A percentile compares a stretch with the other conserved stretches of the same genome.
These are phyloP conservation scores for Scheffersomyces insectosa DNA, from an alignment of 1,139 yeast species.

Conservation along the genomic window DNA sequence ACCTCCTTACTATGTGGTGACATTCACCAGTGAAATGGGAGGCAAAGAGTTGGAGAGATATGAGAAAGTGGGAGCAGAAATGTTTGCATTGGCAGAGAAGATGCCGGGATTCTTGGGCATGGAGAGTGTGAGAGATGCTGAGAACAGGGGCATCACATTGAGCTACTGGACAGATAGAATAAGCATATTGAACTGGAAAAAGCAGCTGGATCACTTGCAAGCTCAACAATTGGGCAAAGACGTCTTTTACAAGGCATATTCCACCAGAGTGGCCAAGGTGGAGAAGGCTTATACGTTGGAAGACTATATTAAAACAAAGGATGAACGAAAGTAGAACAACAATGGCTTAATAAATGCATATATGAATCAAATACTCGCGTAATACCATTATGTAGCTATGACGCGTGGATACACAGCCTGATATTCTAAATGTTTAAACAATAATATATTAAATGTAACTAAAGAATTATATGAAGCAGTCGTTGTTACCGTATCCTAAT, in stretches of 20 bases:
- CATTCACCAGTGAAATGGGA: constrained; percentile 10
- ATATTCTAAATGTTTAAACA: too few relatives aligned
- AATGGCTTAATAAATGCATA: too few relatives aligned
- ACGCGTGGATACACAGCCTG: too few relatives aligned
- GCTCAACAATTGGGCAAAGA: constrained; percentile 14
- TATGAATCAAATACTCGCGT: too few relatives aligned
- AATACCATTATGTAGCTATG: too few relatives aligned
- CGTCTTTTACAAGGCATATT: constrained; percentile 12
- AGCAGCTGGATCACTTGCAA: constrained; percentile 12
- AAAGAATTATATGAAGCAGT: too few relatives aligned
- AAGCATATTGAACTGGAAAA: constrained; percentile 14
- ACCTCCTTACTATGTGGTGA: constrained; percentile 16
- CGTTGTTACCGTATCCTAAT: too few relatives aligned
- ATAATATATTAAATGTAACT: too few relatives aligned
- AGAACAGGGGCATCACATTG: constrained; percentile 16
- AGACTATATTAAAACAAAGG: too few relatives aligned
- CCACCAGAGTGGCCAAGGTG: constrained; percentile 14
- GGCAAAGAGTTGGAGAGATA: constrained; percentile 8
- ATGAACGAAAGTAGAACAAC: too few relatives aligned
- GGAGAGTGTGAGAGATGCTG: constrained; percentile 14
- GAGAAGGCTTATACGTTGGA: constrained; percentile 11
- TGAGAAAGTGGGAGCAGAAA: constrained; percentile 4
- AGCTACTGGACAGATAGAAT: constrained; percentile 17
- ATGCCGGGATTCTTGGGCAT: constrained; percentile 18
- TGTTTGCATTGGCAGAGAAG: constrained; percentile 13